Conservation (phyloP, 2,329 filamentous ascomycete species). For the Penicillium sp. region DNA sequence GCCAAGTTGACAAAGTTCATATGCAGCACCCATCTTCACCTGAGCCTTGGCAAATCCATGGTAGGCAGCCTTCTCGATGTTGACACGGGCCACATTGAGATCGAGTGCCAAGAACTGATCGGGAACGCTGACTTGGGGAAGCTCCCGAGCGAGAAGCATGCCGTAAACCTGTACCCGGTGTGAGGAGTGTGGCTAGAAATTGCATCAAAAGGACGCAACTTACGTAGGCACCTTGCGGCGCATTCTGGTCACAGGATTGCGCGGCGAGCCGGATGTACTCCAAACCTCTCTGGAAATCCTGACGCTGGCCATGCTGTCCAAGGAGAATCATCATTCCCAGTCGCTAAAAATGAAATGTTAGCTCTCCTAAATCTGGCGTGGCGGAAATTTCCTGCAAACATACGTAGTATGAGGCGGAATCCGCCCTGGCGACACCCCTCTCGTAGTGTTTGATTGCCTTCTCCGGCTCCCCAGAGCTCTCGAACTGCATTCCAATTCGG, state of each 20-base stretch:
- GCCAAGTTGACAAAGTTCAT: constrained; percentile 86
- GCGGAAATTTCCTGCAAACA: constrained; percentile 19
- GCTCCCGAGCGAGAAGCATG: constrained; percentile 84
- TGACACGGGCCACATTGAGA: constrained; percentile 68
- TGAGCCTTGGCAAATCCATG: constrained; percentile 95
- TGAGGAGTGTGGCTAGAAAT: constrained; percentile 4
- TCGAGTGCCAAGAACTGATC: constrained; percentile 66
- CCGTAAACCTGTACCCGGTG: constrained; percentile 62
- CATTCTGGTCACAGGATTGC: constrained; percentile 87
- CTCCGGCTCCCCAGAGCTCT: constrained; percentile 84
- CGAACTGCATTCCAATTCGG: constrained; percentile 96
- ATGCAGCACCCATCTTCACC: constrained; percentile 92
- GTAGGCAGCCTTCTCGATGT: constrained; percentile 94
- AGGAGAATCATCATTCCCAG: constrained; percentile 97
- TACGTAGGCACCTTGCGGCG: constrained; percentile 86
- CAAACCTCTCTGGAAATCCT: constrained; percentile 72
- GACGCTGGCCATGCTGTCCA: constrained; percentile 83
- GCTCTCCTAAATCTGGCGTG: neutral
- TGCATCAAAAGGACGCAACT: constrained; percentile 12
- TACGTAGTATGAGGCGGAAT: constrained; percentile 77
- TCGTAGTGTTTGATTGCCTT: constrained; percentile 92
- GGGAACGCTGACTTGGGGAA: constrained; percentile 85
- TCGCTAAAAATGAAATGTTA: constrained; percentile 51
- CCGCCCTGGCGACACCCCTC: constrained; percentile 69
- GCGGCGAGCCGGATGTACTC: constrained; percentile 80